These are phyloP conservation scores for Talaromyces trachyspermus DNA, from an alignment of 495 filamentous ascomycete genomes.

Conservation along the genomic window DNA sequence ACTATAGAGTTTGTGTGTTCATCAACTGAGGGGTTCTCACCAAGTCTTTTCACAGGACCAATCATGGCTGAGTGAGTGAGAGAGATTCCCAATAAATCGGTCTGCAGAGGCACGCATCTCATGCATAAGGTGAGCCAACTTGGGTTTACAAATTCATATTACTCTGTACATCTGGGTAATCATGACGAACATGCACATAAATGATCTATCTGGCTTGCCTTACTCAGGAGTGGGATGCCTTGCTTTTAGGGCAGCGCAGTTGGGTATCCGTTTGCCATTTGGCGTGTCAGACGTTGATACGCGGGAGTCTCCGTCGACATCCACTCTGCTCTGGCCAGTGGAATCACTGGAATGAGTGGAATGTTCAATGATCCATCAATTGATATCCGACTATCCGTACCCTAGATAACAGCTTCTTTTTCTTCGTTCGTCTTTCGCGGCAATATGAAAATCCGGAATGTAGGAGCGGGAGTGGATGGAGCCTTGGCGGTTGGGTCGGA, in stretches of 20 bases:
- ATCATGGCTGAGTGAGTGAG: too few relatives aligned
- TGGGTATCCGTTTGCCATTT: background rate
- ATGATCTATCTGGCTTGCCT: too few relatives aligned
- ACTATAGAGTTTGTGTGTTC: too few relatives aligned
- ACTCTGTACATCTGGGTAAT: background rate
- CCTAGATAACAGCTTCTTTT: background rate
- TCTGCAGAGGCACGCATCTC: too few relatives aligned
- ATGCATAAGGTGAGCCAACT: too few relatives aligned
- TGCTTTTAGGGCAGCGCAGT: background rate
- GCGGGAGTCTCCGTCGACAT: background rate
- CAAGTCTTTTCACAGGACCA: too few relatives aligned
- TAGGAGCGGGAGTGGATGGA: background rate
- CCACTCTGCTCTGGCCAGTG: background rate
- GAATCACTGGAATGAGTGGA: too few relatives aligned
- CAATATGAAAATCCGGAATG: too few relatives aligned
- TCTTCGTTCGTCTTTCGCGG: too few relatives aligned
- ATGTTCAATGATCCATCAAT: background rate
- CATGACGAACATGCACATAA: background rate
- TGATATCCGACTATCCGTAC: background rate
- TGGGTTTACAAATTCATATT: background rate
- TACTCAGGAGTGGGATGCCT: background rate
- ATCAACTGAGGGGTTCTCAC: too few relatives aligned
- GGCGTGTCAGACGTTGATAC: slow-evolving; percentile 5
- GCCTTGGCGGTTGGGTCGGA: background rate
- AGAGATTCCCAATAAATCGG: too few relatives aligned